Evolutionary conservation across 345 rosid species (phyloP), one percentile per base, ranked within the genome.

Genomic region (Pugionium cornutum): DNA sequence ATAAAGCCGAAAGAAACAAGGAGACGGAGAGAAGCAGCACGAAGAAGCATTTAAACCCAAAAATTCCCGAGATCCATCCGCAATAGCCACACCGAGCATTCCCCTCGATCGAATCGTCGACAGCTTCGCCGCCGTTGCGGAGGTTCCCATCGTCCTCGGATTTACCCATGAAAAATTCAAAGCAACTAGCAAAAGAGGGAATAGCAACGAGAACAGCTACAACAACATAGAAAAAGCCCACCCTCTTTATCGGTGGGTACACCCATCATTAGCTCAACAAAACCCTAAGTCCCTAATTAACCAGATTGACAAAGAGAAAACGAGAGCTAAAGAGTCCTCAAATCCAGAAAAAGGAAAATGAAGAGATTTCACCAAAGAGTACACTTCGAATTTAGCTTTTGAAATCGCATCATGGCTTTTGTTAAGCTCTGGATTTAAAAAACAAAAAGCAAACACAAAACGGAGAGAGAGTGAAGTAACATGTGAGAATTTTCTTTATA

Each of bases 1-100:
- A 90, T 74, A 86, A 63, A 69, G 95, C 95, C 29, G 97, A 88
- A 27, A 90, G 82, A 77, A 88, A 80, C 58, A 84, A 76, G 6
- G 87, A 79, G 6, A 78, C 74, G 8, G 96, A 86, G 39, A 86
- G 72, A 55, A 83, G 27, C 70, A 88, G 46, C 32, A 84, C 77
- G 63, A 84, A 53, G 37, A 84, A 53, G 74, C 97, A 86, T 71
- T 80, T 86, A 47, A 83, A 43, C 18, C 91, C 80, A 34, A 83
- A 4, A 7, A 79, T 44, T 64, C 81, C 57, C 7, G 39, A 66
- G 77, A 82, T 73, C 67, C 75, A 42, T 42, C 55, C 44, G 51
- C 78, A 83, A 67, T 60, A 50, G 9, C 64, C 75, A 50, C 82
- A 70, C 60, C 75, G 76, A 41, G 36, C 68, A 78, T 50, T 82